A percentile compares a stretch with the other conserved stretches of the same genome.
Conservation (phyloP, 2,329 filamentous ascomycete species). For the Aspergillus tubingensis region DNA sequence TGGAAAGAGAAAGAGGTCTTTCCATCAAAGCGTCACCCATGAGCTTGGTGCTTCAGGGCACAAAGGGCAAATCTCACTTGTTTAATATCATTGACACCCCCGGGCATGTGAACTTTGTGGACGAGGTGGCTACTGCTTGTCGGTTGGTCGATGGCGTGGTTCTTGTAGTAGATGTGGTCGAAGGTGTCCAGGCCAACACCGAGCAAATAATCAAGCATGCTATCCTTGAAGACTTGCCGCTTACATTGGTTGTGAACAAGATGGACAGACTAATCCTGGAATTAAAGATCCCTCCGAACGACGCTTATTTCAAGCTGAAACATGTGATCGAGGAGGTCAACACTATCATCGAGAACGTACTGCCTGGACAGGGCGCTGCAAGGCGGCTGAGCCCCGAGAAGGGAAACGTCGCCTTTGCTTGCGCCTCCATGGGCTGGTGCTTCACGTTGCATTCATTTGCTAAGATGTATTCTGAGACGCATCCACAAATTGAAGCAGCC, state of each 20-base stretch:
- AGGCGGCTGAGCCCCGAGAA: constrained; percentile 89
- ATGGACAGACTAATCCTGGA: constrained; percentile 94
- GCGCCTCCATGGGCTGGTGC: constrained; percentile 92
- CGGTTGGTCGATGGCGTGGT: constrained; percentile 89
- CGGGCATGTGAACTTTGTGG: constrained; percentile 97
- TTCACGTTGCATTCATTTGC: constrained; percentile 94
- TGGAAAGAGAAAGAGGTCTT: constrained; percentile 85
- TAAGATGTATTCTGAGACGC: constrained; percentile 91
- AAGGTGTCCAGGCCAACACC: constrained; percentile 98
- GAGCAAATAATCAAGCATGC: constrained; percentile 97
- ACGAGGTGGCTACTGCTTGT: constrained; percentile 88
- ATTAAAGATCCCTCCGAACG: constrained; percentile 86
- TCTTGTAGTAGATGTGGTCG: constrained; percentile 91
- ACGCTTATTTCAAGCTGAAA: constrained; percentile 98
- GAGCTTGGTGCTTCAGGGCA: constrained; percentile 85
- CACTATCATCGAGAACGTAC: constrained; percentile 84
- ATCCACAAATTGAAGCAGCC: constrained; percentile 74
- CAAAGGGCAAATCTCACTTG: constrained; percentile 90
- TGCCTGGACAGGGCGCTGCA: constrained; percentile 77
- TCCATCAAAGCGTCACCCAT: constrained; percentile 94
- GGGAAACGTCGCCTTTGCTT: constrained; percentile 97
- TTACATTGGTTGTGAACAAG: constrained; percentile 94
- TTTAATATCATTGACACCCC: constrained; percentile 95
- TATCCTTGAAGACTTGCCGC: constrained; percentile 81
- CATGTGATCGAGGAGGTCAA: constrained; percentile 99